phyloP scores from a whole-genome alignment of 108 stramenopile species.

The Cyclostephanos invisitatus region DNA sequence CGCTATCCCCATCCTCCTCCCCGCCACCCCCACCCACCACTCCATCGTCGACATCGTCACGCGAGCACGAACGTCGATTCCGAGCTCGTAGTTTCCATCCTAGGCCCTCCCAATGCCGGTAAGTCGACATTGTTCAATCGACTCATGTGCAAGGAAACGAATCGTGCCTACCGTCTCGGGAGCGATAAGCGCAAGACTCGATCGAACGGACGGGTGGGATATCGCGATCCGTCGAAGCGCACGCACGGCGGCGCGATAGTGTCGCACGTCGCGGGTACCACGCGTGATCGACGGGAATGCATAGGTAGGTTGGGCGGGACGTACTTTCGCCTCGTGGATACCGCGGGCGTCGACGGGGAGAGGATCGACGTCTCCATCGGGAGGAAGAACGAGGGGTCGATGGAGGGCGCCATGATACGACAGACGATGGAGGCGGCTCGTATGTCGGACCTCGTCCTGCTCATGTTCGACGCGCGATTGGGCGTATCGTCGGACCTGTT shows the following conservation, averaged over 20 bases:
- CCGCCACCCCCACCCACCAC: too few species aligned
- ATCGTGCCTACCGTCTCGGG: constrained; percentile 62
- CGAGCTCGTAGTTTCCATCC: constrained; percentile 65
- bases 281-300: constrained; percentile 85
- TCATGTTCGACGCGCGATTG: constrained; percentile 81
- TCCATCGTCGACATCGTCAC: neutral
- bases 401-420: constrained; percentile 73
- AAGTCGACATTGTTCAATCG: constrained; percentile 90
- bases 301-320: constrained; percentile 83
- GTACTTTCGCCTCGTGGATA: constrained; percentile 82
- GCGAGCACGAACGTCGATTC: constrained; percentile 36
- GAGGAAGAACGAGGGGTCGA: constrained; percentile 35
- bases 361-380: constrained; percentile 60
- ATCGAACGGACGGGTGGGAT: constrained; percentile 44
- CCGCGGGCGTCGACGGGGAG: constrained; percentile 92
- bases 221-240: constrained; percentile 45
- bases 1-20: too few species aligned
- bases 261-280: constrained; percentile 79
- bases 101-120: constrained; percentile 91
- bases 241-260: constrained; percentile 82
- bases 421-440: constrained; percentile 81
- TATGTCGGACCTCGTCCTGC: constrained; percentile 70
- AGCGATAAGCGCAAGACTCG: constrained; percentile 46
- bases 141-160: constrained; percentile 75
- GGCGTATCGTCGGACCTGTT: constrained; percentile 70